Base-by-base conservation (phyloP, 1,139 yeast genomes). In the Debaryomyces nepalensis region DNA sequence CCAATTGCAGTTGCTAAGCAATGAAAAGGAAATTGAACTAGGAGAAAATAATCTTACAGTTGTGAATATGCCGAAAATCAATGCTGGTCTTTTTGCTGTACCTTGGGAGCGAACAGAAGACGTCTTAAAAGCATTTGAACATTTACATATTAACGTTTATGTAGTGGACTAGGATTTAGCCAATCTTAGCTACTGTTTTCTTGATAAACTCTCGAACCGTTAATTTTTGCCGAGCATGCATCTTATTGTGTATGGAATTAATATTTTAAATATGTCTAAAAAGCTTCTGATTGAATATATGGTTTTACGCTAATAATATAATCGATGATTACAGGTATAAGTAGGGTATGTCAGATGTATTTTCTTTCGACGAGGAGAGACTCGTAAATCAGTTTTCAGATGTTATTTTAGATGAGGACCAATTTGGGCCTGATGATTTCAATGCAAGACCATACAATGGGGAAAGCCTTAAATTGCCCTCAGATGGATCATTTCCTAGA, bases 11-110 rank as follows among this genome's bases (percentile, higher is more conserved):
- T 47, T 52, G 12, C 45, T 57, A 2, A 46, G 49, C 11, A 51
- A 54, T 4, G 39, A 54, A 11, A 37, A 12, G 31, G 44, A 44
- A 5, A 33, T 52, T 26, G 54, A 49, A 24, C 35, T 40, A 9
- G 31, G 43, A 1, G 39, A 42, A 2, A 52, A 51, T 23, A 59
- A 55, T 2, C 39, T 41, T 20, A 38, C 53, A 0, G 63, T 66
- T 8, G 49, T 85, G 4, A 73, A 73, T 50, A 81, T 88, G 84
- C 96, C 96, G 21, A 76, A 78, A 59, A 87, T 88, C 52, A 87
- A 88, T 54, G 79, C 95, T 8, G 95, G 96, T 0, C 74, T 87
- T 5, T 87, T 88, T 59, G 76, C 75, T 1, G 91, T 86, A 2
- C 95, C 95, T 0, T 87, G 95, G 96, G 75, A 70, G 23, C 53